phyloP scores from a whole-genome alignment of 441 rosid genomes.

The Iberis amara region DNA sequence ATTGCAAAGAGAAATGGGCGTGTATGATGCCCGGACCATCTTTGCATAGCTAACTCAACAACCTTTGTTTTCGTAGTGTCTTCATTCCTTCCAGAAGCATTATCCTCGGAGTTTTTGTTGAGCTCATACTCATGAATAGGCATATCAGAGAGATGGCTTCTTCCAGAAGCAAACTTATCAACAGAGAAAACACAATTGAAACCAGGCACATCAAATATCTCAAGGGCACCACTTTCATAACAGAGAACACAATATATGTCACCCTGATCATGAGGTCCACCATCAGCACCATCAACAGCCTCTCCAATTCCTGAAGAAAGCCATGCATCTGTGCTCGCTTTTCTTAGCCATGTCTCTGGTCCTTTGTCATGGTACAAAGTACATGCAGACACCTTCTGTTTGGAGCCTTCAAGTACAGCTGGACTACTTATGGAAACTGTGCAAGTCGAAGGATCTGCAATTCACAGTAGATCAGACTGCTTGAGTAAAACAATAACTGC shows the following conservation, averaged over 20 bases:
- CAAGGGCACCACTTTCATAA: constrained; percentile 75
- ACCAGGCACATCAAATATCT: constrained; percentile 89
- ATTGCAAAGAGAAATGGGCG: constrained; percentile 86
- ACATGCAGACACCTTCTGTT: constrained; percentile 69
- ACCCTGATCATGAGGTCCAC: constrained; percentile 79
- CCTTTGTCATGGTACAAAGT: constrained; percentile 91
- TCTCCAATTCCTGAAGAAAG: constrained; percentile 83
- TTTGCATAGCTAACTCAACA: constrained; percentile 88
- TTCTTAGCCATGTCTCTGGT: constrained; percentile 92
- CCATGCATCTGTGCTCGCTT: constrained; percentile 97
- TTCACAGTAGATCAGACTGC: constrained; percentile 31
- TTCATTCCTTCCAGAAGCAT: constrained; percentile 61
- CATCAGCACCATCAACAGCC: constrained; percentile 81
- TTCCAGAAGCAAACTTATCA: constrained; percentile 82
- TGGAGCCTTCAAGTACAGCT: constrained; percentile 59
- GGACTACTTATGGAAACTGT: constrained; percentile 68
- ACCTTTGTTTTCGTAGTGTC: constrained; percentile 55
- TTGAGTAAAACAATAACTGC: constrained; percentile 5
- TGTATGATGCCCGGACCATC: constrained; percentile 86
- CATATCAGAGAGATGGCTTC: constrained; percentile 65
- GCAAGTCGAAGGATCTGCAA: constrained; percentile 84
- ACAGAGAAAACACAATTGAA: constrained; percentile 76
- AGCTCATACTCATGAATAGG: constrained; percentile 44
- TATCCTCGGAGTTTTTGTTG: constrained; percentile 45
- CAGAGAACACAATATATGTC: constrained; percentile 88